Conservation (phyloP, 116 monocot species). For the Zostera marina region DNA sequence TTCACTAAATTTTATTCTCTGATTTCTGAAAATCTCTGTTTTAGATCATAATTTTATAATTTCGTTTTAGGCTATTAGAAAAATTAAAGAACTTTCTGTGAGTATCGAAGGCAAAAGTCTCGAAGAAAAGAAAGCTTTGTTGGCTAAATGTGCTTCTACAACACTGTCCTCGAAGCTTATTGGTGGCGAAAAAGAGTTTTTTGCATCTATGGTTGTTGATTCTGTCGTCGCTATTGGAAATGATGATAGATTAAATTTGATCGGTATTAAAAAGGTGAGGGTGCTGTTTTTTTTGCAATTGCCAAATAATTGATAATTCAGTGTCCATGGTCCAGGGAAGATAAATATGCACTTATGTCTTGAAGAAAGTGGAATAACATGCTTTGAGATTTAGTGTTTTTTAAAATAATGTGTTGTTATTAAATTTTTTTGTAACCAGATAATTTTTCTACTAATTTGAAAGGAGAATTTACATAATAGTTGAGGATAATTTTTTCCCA, state of each 20-base stretch:
- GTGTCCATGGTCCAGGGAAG: too few species aligned
- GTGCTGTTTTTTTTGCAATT: too few species aligned
- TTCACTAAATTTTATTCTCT: not conserved
- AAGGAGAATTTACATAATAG: too few species aligned
- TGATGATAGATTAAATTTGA: conserved; percentile 85
- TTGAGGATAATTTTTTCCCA: too few species aligned
- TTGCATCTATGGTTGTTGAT: conserved; percentile 92
- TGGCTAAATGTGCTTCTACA: conserved; percentile 87
- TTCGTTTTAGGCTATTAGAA: conserved; percentile 58
- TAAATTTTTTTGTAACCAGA: too few species aligned
- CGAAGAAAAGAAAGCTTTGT: conserved; percentile 74
- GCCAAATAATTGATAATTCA: too few species aligned
- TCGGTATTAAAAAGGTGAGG: conserved; percentile 82
- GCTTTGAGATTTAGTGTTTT: too few species aligned
- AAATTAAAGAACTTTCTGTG: conserved; percentile 70
- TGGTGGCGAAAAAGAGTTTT: conserved; percentile 97
- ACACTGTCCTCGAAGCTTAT: conserved; percentile 94
- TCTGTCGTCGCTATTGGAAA: conserved; percentile 81
- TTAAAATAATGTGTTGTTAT: too few species aligned
- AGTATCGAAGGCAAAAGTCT: conserved; percentile 95
- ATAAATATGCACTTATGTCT: too few species aligned
- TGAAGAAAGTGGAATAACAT: too few species aligned
- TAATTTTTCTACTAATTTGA: too few species aligned
- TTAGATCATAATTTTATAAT: not conserved
- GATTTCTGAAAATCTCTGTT: too few species aligned